Evolutionary conservation across 1,284 basidiomycete species (phyloP).

Genomic region (Tilletia setariae): DNA sequence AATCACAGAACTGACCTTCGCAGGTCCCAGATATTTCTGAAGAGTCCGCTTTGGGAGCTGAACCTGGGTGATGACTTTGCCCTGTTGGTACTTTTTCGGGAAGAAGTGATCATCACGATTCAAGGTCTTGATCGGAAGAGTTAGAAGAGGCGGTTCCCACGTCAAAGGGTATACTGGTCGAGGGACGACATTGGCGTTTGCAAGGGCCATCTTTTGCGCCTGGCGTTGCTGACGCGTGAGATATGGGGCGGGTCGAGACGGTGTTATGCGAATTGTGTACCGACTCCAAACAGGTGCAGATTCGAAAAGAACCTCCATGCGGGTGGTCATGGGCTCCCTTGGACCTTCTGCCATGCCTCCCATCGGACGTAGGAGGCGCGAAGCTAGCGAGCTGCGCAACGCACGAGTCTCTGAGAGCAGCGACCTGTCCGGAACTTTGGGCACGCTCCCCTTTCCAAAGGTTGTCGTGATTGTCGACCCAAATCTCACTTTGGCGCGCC

Average conservation of each 20-base stretch:
- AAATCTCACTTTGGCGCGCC: not conserved
- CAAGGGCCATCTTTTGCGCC: conserved; percentile 26
- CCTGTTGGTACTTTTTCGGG: conserved; percentile 40
- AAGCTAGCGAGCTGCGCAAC: not conserved
- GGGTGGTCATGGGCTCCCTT: conserved; percentile 31
- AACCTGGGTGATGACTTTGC: conserved; percentile 37
- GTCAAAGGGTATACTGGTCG: conserved; percentile 35
- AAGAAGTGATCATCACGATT: conserved; percentile 45
- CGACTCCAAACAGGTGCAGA: conserved; percentile 42
- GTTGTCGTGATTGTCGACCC: conserved; percentile 3
- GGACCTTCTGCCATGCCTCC: not conserved
- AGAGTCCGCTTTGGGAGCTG: conserved; percentile 23
- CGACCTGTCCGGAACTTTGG: conserved; percentile 2
- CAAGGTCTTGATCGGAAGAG: conserved; percentile 37
- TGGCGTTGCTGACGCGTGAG: conserved; percentile 31
- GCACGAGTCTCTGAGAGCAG: not conserved
- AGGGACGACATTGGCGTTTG: conserved; percentile 26
- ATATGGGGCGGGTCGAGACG: conserved; percentile 20
- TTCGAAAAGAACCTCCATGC: conserved; percentile 31
- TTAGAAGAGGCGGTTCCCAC: conserved; percentile 40
- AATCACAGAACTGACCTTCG: conserved; percentile 24
- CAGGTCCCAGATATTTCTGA: conserved; percentile 5
- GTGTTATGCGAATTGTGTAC: conserved; percentile 32
- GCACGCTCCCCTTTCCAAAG: conserved; percentile 2
- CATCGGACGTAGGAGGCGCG: not conserved